Percentiles rank a stretch among this genome's conserved stretches.
phyloP scores from a whole-genome alignment of 1,284 basidiomycete species.

The Leccinum pseudoinsigne region DNA sequence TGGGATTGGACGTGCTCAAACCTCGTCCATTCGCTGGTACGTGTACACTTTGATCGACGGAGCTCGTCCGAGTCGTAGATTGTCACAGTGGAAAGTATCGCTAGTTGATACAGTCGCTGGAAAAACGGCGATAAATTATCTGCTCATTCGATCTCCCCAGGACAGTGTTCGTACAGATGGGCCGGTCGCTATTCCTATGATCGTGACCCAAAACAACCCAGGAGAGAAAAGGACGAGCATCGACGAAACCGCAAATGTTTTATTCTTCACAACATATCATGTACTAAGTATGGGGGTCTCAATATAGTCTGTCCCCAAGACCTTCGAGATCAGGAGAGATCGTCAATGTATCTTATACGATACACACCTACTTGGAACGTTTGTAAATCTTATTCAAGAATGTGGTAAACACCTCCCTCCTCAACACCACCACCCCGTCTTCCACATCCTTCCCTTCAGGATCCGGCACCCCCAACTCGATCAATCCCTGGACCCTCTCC shows the following conservation, averaged over 20 bases:
- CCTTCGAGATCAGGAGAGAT: background rate
- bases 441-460: constrained; percentile 31
- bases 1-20: too few relatives aligned
- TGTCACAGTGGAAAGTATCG: background rate
- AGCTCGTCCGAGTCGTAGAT: too few relatives aligned
- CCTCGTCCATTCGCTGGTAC: too few relatives aligned
- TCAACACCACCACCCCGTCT: constrained; percentile 37
- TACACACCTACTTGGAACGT: constrained; percentile 11
- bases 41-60: too few relatives aligned
- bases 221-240: too few relatives aligned
- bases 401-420: constrained; percentile 40
- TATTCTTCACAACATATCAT: too few relatives aligned
- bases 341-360: background rate
- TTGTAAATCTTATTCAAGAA: constrained; percentile 22
- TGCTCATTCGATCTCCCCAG: background rate
- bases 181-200: too few relatives aligned
- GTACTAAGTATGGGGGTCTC: too few relatives aligned
- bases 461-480: constrained; percentile 58
- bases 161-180: too few relatives aligned
- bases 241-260: too few relatives aligned
- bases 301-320: background rate
- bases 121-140: background rate
- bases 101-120: background rate
- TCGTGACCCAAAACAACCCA: too few relatives aligned
- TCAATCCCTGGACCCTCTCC: constrained; percentile 54